A percentile compares a stretch with the other conserved stretches of the same genome.
Conservation (phyloP, 139 green algal genomes). For the Coelastrella sp. region DNA sequence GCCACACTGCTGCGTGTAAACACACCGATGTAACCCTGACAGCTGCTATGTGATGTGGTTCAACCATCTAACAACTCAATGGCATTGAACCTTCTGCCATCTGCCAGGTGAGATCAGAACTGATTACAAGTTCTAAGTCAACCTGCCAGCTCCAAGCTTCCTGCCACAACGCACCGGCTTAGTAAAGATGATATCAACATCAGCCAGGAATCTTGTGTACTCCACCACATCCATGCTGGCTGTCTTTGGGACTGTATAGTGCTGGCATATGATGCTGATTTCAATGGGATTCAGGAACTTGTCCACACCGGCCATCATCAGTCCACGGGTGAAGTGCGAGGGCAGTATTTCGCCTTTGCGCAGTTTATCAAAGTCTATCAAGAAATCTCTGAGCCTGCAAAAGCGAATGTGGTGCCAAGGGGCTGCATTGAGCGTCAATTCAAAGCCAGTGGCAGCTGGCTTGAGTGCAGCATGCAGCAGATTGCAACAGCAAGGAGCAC, state of each 20-base stretch:
- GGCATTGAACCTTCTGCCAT: too few species aligned
- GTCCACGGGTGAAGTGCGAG: constrained; percentile 70
- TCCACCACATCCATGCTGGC: constrained; percentile 61
- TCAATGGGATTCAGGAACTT: constrained; percentile 61
- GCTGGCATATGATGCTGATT: constrained; percentile 66
- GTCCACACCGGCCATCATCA: constrained; percentile 59
- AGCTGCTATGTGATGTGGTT: not conserved
- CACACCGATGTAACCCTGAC: too few species aligned
- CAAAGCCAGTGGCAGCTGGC: not conserved
- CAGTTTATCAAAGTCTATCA: constrained; percentile 81
- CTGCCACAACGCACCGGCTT: constrained; percentile 52
- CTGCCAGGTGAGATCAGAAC: too few species aligned
- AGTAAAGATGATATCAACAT: constrained; percentile 79
- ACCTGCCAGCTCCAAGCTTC: too few species aligned
- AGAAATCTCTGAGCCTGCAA: constrained; percentile 55
- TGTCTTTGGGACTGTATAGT: constrained; percentile 62
- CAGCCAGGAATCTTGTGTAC: constrained; percentile 68
- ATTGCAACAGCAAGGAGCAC: not conserved
- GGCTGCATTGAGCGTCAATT: too few species aligned
- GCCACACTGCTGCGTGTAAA: too few species aligned
- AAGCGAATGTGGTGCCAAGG: not conserved
- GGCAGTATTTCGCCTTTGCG: constrained; percentile 69
- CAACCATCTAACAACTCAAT: not conserved
- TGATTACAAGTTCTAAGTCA: too few species aligned
- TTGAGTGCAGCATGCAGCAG: not conserved